Conservation (phyloP, 2,329 filamentous ascomycete species). For the Hymenoscyphus fraxineus region DNA sequence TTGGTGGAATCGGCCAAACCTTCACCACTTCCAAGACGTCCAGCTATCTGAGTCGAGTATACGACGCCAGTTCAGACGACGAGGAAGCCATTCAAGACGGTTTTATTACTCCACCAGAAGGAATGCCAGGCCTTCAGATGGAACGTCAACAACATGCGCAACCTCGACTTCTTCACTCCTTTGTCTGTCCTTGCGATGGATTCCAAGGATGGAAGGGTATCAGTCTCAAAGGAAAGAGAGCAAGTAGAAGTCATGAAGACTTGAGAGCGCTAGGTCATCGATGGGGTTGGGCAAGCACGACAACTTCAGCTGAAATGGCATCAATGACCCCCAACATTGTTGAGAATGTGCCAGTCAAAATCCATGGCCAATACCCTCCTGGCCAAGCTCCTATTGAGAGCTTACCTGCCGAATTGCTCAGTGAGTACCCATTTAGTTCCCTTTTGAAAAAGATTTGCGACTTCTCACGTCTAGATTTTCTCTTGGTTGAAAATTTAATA, state of each 20-base stretch:
- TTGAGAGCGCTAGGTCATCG: slow-evolving; percentile 52
- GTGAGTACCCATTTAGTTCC: slow-evolving; percentile 46
- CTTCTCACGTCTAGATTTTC: slow-evolving; percentile 11
- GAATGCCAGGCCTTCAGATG: slow-evolving; percentile 22
- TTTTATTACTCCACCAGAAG: slow-evolving; percentile 24
- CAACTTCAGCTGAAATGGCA: not conserved
- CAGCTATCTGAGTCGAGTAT: slow-evolving; percentile 42
- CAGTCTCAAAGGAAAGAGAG: slow-evolving; percentile 50
- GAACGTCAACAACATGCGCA: slow-evolving; percentile 38
- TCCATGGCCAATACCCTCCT: slow-evolving; percentile 35
- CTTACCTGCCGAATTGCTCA: slow-evolving; percentile 66
- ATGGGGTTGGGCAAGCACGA: slow-evolving; percentile 43
- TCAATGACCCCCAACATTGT: not conserved
- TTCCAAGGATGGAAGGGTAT: slow-evolving; percentile 63
- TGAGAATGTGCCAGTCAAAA: slow-evolving; percentile 2
- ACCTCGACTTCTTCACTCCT: slow-evolving; percentile 53
- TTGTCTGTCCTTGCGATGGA: slow-evolving; percentile 53
- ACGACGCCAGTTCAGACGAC: slow-evolving; percentile 37
- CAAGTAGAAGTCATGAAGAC: slow-evolving; percentile 60
- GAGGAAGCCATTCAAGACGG: slow-evolving; percentile 49
- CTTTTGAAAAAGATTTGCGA: slow-evolving; percentile 3
- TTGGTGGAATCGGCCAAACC: slow-evolving; percentile 49
- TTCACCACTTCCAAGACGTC: slow-evolving; percentile 64
- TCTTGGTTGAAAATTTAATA: slow-evolving; percentile 1
- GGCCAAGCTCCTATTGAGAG: slow-evolving; percentile 59